Percentiles rank a stretch among this genome's conserved stretches.
Conservation (phyloP, 1,284 basidiomycete species). For the Sparassis latifolia region DNA sequence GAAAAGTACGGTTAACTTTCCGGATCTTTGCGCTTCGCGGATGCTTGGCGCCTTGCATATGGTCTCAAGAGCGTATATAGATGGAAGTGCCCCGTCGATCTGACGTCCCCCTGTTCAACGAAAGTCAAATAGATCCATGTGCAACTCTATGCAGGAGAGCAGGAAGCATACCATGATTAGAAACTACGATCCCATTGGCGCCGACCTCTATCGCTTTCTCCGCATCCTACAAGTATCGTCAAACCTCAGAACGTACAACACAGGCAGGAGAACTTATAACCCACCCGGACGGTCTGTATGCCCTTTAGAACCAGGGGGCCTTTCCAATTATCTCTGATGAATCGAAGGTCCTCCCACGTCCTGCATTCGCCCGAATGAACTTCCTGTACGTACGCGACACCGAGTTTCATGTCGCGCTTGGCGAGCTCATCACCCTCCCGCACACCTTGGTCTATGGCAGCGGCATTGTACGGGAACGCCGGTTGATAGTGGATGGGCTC, state of each 20-base stretch:
- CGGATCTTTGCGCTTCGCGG: conserved; percentile 45
- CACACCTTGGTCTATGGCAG: conserved; percentile 31
- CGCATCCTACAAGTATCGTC: conserved; percentile 45
- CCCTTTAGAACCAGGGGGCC: conserved; percentile 68
- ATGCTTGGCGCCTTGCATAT: conserved; percentile 56
- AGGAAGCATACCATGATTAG: conserved; percentile 60
- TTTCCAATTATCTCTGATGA: conserved; percentile 62
- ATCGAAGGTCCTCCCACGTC: conserved; percentile 59
- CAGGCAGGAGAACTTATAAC: conserved; percentile 10
- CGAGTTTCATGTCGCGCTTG: conserved; percentile 36
- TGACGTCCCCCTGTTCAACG: conserved; percentile 59
- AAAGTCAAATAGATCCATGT: not conserved
- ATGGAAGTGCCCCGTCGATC: conserved; percentile 72
- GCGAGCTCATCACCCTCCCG: conserved; percentile 40
- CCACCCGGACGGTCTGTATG: conserved; percentile 38
- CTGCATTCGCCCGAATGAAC: conserved; percentile 51
- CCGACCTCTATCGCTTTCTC: conserved; percentile 59
- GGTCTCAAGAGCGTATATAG: conserved; percentile 59
- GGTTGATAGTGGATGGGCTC: conserved; percentile 36
- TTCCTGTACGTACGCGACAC: conserved; percentile 50
- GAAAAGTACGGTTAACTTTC: conserved; percentile 65
- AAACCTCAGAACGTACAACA: not conserved
- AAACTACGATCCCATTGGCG: conserved; percentile 72
- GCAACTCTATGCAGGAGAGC: not conserved
- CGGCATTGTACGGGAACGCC: conserved; percentile 53